Conservation (phyloP, 2,329 filamentous ascomycete genomes). For the Thelonectria rubi region DNA sequence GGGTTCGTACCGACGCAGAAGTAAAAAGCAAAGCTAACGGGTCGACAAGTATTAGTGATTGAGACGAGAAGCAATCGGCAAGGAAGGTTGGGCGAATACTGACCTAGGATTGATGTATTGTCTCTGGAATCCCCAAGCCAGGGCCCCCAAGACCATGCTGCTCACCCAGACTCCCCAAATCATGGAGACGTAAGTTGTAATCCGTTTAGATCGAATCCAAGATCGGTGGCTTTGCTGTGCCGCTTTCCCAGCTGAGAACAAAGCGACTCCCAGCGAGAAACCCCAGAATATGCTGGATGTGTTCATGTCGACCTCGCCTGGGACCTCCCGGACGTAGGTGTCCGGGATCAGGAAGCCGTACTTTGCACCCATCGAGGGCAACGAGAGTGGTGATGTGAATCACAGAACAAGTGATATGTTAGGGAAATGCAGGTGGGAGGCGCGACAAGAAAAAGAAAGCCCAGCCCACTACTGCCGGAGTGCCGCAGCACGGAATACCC, state of each 20-base stretch:
- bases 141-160: slow-evolving; percentile 33
- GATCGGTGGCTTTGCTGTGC: slow-evolving; percentile 24
- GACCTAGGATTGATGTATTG: slow-evolving; percentile 39
- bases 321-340: slow-evolving; percentile 35
- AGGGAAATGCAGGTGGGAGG: not conserved
- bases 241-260: slow-evolving; percentile 30
- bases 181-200: slow-evolving; percentile 34
- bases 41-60: not conserved
- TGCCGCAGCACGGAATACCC: not conserved
- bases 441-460: not conserved
- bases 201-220: slow-evolving; percentile 28
- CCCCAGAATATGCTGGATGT: slow-evolving; percentile 40
- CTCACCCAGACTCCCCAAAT: slow-evolving; percentile 39
- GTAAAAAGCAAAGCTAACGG: slow-evolving; percentile 35
- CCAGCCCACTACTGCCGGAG: not conserved
- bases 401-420: not conserved
- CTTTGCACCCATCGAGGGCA: slow-evolving; percentile 18
- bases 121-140: slow-evolving; percentile 38
- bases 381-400: not conserved
- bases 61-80: not conserved
- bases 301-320: slow-evolving; percentile 35
- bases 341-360: slow-evolving; percentile 39
- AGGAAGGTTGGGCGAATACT: accelerated
- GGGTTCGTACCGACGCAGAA: slow-evolving; percentile 33
- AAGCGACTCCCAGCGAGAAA: slow-evolving; percentile 30